phyloP scores from a whole-genome alignment of 2,329 filamentous ascomycete genomes.

The Pseudogymnoascus sp. region DNA sequence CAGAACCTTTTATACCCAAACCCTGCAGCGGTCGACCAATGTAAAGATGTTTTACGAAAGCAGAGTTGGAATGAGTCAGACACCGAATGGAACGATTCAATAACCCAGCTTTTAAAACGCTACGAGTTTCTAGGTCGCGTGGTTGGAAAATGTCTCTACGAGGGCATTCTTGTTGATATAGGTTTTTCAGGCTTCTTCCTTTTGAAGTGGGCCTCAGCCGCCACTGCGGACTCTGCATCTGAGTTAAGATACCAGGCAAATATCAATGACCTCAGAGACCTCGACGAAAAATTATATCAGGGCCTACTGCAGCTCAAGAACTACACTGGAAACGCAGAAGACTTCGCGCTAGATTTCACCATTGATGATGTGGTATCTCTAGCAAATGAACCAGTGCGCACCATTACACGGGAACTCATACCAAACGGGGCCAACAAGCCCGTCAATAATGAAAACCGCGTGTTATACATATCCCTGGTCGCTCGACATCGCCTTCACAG shows the following conservation, averaged over 20 bases:
- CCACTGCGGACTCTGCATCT: conserved; percentile 51
- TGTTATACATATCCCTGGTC: conserved; percentile 90
- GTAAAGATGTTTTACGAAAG: conserved; percentile 47
- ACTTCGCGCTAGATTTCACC: conserved; percentile 80
- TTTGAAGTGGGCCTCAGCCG: conserved; percentile 82
- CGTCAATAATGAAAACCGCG: conserved; percentile 86
- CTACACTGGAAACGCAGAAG: conserved; percentile 69
- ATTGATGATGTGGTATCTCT: conserved; percentile 61
- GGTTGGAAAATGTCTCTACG: conserved; percentile 93
- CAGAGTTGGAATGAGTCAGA: conserved; percentile 44
- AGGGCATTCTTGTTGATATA: conserved; percentile 89
- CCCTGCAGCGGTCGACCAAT: conserved; percentile 64
- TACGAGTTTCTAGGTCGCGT: conserved; percentile 91
- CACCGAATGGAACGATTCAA: conserved; percentile 45
- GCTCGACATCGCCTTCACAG: conserved; percentile 76
- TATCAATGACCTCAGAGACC: conserved; percentile 85
- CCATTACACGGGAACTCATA: conserved; percentile 66
- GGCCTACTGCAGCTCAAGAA: conserved; percentile 79
- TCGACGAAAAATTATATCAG: conserved; percentile 85
- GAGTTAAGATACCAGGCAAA: conserved; percentile 77
- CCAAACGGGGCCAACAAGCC: conserved; percentile 64
- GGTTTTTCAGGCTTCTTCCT: conserved; percentile 93
- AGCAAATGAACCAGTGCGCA: conserved; percentile 41
- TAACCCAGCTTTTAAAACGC: conserved; percentile 55
- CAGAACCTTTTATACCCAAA: conserved; percentile 86